These are phyloP conservation scores for Linaria vulgaris DNA, from an alignment of 257 asterid genomes.

Conservation along the genomic window DNA sequence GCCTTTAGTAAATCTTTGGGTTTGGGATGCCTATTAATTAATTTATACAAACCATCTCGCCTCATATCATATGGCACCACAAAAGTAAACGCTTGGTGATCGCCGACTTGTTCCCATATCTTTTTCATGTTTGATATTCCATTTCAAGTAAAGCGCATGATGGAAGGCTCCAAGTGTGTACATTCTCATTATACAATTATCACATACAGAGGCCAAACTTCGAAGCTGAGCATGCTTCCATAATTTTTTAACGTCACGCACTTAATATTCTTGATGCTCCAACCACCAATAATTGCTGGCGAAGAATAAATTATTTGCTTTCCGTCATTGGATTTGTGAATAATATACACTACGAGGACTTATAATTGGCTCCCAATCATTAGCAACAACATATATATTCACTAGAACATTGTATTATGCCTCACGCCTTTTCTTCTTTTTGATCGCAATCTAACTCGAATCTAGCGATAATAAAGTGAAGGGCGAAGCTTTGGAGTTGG, in stretches of 20 bases:
- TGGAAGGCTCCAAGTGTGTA: neutral
- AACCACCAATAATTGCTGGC: conserved; percentile 7
- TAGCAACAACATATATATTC: conserved; percentile 40
- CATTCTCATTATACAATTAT: neutral
- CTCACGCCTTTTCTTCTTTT: conserved; percentile 20
- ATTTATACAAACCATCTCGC: too few species aligned
- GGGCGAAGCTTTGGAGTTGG: neutral
- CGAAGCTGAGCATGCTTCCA: neutral
- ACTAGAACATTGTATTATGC: conserved; percentile 24
- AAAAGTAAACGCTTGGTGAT: too few species aligned
- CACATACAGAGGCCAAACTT: neutral
- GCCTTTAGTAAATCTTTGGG: too few species aligned
- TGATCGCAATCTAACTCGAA: conserved; percentile 27
- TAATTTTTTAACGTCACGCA: conserved; percentile 3
- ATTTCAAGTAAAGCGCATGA: neutral
- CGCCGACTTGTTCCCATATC: too few species aligned
- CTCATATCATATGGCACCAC: too few species aligned
- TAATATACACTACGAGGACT: conserved; percentile 14
- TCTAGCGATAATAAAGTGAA: conserved; percentile 6
- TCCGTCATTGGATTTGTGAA: neutral
- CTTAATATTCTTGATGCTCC: neutral
- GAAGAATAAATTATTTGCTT: conserved; percentile 1
- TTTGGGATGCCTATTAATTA: too few species aligned
- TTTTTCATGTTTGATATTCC: neutral
- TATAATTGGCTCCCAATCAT: conserved; percentile 48